Conservation (phyloP, 371 early-diverging fungal species). For the Rhizopus stolonifer region DNA sequence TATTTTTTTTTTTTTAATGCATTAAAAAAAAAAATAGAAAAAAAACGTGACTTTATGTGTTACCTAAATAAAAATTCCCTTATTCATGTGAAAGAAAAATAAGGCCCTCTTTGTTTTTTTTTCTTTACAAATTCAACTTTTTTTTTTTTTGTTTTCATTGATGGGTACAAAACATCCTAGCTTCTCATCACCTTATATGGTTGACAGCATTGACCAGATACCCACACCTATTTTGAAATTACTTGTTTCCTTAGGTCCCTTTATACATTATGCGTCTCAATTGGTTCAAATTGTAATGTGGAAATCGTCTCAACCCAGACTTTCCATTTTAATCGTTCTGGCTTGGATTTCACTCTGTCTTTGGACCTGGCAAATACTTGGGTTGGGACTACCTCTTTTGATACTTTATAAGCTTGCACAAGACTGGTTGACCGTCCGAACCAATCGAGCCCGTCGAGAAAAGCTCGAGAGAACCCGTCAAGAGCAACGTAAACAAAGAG, state of each 20-base stretch:
- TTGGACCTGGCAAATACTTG: conserved; percentile 34
- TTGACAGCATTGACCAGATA: conserved; percentile 40
- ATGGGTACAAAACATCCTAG: conserved; percentile 5
- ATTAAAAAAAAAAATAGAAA: too few species aligned
- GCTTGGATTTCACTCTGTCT: conserved; percentile 30
- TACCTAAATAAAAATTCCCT: too few species aligned
- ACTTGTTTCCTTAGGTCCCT: conserved; percentile 32
- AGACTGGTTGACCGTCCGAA: conserved; percentile 33
- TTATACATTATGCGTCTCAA: conserved; percentile 12
- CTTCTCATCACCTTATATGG: conserved; percentile 40
- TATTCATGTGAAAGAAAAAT: too few species aligned
- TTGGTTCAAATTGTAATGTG: conserved; percentile 26
- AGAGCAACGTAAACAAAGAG: conserved; percentile 16
- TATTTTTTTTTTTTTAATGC: too few species aligned
- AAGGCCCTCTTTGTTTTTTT: too few species aligned
- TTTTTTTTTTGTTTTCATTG: too few species aligned
- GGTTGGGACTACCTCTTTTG: conserved; percentile 27
- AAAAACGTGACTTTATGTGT: too few species aligned
- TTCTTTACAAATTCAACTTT: too few species aligned
- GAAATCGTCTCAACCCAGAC: conserved; percentile 23
- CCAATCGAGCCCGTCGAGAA: conserved; percentile 26
- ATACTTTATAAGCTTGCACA: conserved; percentile 25
- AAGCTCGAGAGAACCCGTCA: conserved; percentile 26
- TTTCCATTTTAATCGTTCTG: conserved; percentile 28
- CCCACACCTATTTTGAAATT: conserved; percentile 38